Percentiles rank a stretch among this genome's conserved stretches.
These are phyloP conservation scores for Nicotiana knightiana DNA, from an alignment of 257 asterid species.

Conservation along the genomic window DNA sequence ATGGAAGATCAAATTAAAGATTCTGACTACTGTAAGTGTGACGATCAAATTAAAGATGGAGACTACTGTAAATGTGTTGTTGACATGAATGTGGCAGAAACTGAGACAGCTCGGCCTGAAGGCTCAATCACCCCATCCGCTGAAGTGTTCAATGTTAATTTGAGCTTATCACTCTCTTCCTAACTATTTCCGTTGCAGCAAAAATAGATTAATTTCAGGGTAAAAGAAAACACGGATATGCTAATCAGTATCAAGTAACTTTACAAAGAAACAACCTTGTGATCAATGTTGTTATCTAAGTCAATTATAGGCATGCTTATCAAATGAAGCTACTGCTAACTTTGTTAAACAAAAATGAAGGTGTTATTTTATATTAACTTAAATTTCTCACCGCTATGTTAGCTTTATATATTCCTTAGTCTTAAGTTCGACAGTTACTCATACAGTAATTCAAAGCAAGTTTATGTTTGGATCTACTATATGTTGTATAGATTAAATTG, in stretches of 20 bases:
- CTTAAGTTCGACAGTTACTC: background rate
- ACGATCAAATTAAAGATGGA: background rate
- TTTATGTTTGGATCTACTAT: background rate
- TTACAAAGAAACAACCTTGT: background rate
- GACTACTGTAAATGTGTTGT: background rate
- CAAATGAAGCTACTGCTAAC: background rate
- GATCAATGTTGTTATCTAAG: background rate
- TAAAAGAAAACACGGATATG: background rate
- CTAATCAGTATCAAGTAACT: background rate
- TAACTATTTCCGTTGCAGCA: no score
- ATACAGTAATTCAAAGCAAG: background rate
- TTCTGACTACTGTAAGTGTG: background rate
- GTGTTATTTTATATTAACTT: background rate
- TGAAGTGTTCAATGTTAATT: no score
- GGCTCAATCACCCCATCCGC: background rate
- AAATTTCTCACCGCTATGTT: background rate
- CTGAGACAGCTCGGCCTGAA: background rate
- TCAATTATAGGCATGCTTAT: background rate
- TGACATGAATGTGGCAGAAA: background rate
- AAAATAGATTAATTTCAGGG: no score
- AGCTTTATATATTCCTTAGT: background rate
- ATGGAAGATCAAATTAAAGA: background rate
- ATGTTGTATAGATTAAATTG: background rate
- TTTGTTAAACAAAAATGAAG: no score
- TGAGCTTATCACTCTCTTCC: background rate